Base-by-base conservation (phyloP, 2,329 filamentous ascomycete genomes). In the Mollisia scopiformis region DNA sequence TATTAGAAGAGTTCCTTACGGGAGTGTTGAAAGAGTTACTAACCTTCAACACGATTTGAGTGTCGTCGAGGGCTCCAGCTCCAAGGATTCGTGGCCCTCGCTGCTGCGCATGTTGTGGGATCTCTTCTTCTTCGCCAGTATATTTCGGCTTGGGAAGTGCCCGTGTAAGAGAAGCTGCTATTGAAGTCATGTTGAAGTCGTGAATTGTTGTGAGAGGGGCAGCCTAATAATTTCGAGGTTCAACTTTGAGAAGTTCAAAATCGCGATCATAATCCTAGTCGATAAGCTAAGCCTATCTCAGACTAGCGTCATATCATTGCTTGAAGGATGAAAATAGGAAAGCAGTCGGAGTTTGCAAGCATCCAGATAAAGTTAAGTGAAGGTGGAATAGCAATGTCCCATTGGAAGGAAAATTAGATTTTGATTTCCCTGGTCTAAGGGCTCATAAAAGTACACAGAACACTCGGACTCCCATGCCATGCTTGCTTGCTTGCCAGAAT, bases 141-240 rank as follows among this genome's bases (percentile, higher is more conserved):
- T 97, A 96, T 78, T 91, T 94, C 16, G 94, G 93, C 75, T 93
- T 93, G 3, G 94, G 94, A 46, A 98, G 82, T 59, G 91, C 88
- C 73, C 88, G 87, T 65, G 92, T 87, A 46, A 98, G 84, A 60
- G 92, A 91, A 61, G 86, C 83, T 67, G 84, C 84, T 72, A 91
- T 82, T 62, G 87, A 88, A 61, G 87, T 79, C 88, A 91, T 91
- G 63, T 61, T 75, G 68, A 51, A 49, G 35, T 31, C 50, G 46
- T 35, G 39, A 55, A 61, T 49, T 47, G 51, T n/a, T 41, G 43
- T 43, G 33, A 3, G 61, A 54, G 50, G 41, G 41, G 54, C 47
- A 33, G 54, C 57, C 25, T 50, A 58, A 60, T 46, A 50, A 62
- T 62, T 59, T 59, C 52, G 57, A 63, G 33, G 60, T 62, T 57